These are phyloP conservation scores for Beauveria australis DNA, from an alignment of 2,329 filamentous ascomycete species.

Conservation along the genomic window DNA sequence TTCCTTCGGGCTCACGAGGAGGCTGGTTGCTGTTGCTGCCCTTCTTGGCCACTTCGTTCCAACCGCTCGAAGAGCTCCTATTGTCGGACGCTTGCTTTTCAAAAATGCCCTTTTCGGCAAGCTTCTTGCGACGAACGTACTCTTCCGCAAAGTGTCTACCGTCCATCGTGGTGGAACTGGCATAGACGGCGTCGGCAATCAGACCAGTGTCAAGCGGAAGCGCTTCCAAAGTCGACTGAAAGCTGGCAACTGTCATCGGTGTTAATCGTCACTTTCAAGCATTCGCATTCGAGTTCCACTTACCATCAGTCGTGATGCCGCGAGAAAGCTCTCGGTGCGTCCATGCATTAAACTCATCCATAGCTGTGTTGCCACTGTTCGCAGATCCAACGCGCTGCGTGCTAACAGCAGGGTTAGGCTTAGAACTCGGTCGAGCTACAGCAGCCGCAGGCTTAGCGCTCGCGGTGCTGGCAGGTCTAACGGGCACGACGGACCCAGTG, in stretches of 20 bases:
- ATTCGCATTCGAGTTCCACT: slow-evolving; percentile 21
- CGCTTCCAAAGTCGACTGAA: slow-evolving; percentile 65
- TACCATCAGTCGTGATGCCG: slow-evolving; percentile 54
- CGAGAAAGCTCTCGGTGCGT: slow-evolving; percentile 69
- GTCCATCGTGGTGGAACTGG: slow-evolving; percentile 80
- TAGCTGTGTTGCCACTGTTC: slow-evolving; percentile 44
- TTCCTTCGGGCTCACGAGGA: slow-evolving; percentile 29
- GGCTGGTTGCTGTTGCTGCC: slow-evolving; percentile 40
- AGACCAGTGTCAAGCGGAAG: slow-evolving; percentile 72
- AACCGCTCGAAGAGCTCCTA: slow-evolving; percentile 55
- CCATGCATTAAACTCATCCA: slow-evolving; percentile 95
- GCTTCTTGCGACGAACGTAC: slow-evolving; percentile 84
- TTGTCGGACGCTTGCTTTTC: slow-evolving; percentile 60
- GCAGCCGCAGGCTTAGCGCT: slow-evolving; percentile 34
- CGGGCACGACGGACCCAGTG: slow-evolving; percentile 44
- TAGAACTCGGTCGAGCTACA: slow-evolving; percentile 41
- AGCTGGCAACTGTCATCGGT: slow-evolving; percentile 57
- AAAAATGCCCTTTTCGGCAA: slow-evolving; percentile 85
- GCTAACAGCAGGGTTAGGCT: slow-evolving; percentile 31
- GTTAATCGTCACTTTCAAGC: background rate
- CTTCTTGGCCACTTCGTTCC: slow-evolving; percentile 98
- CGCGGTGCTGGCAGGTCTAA: slow-evolving; percentile 35
- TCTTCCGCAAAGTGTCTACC: slow-evolving; percentile 90
- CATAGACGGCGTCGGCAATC: slow-evolving; percentile 85
- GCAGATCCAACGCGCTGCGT: slow-evolving; percentile 17